phyloP scores from a whole-genome alignment of 108 stramenopile genomes.

The Asterionellopsis glacialis region DNA sequence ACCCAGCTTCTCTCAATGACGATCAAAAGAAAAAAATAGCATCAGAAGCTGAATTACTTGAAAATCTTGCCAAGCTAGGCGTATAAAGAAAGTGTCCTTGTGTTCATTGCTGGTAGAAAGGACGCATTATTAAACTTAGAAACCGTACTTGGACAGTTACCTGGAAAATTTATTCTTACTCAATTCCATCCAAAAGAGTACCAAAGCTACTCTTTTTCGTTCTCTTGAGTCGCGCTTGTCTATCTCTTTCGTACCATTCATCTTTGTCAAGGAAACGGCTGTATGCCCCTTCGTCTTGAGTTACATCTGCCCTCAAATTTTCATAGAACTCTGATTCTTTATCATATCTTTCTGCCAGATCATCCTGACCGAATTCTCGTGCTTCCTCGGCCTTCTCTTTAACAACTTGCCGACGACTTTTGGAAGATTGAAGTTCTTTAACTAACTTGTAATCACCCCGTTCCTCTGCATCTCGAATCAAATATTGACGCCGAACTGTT shows the following conservation, averaged over 20 bases:
- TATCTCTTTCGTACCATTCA: conserved; percentile 87
- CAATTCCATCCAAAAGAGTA: conserved; percentile 63
- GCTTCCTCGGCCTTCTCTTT: conserved; percentile 55
- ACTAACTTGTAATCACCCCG: conserved; percentile 52
- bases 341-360: conserved; percentile 44
- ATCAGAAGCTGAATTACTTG: conserved; percentile 46
- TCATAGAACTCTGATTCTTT: conserved; percentile 72
- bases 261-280: conserved; percentile 80
- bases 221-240: conserved; percentile 46
- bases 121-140: background rate
- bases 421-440: conserved; percentile 38
- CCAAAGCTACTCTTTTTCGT: conserved; percentile 60
- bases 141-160: background rate
- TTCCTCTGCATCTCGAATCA: conserved; percentile 65
- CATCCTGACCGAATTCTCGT: conserved; percentile 50
- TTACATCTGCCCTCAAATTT: conserved; percentile 70
- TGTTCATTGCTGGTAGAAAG: too few species aligned
- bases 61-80: conserved; percentile 49
- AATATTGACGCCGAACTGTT: conserved; percentile 65
- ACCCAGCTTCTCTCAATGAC: conserved; percentile 62
- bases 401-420: conserved; percentile 62
- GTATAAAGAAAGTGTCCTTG: conserved; percentile 3
- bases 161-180: conserved; percentile 12
- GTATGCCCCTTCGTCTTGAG: conserved; percentile 81
- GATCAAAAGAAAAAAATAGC: conserved; percentile 78